Conservation (phyloP, 1,139 yeast genomes). For the Tardiomyces digboiensis region DNA sequence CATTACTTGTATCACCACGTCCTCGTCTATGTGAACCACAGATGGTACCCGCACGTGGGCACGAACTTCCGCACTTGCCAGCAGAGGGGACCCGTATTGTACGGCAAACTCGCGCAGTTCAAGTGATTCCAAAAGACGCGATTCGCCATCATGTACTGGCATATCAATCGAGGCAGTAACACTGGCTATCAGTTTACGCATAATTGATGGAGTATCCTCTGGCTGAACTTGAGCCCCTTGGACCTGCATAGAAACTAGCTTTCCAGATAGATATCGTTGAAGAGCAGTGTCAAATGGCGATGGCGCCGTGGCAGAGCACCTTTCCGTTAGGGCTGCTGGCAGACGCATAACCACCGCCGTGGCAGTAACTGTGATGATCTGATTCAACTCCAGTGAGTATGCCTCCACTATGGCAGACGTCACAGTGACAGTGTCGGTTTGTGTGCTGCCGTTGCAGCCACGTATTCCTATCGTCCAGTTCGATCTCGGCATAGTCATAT, state of each 20-base stretch:
- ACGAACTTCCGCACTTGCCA: neutral
- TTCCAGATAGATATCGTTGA: conserved; percentile 11
- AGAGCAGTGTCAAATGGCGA: conserved; percentile 13
- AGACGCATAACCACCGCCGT: conserved; percentile 4
- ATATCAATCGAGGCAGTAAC: conserved; percentile 11
- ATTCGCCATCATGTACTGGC: conserved; percentile 6
- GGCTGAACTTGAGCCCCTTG: conserved; percentile 1
- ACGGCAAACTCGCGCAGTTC: neutral
- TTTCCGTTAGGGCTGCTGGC: conserved; percentile 6
- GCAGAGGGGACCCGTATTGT: neutral
- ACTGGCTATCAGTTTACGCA: conserved; percentile 7
- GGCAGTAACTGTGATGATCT: conserved; percentile 4
- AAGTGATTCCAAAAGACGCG: neutral
- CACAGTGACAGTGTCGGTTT: neutral
- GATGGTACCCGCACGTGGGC: neutral
- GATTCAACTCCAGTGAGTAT: neutral
- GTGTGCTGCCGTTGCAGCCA: neutral
- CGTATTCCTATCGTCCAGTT: neutral
- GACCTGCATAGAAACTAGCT: conserved; percentile 2
- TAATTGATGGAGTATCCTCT: neutral
- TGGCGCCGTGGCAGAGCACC: conserved; percentile 6
- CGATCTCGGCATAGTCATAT: neutral
- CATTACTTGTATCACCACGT: conserved; percentile 8
- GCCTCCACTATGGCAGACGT: neutral
- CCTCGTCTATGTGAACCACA: conserved; percentile 7